Percentiles rank a stretch among this genome's conserved stretches.
Evolutionary conservation across 2,329 filamentous ascomycete genomes (phyloP).

Genomic region (Pestalotiopsis sp.): DNA sequence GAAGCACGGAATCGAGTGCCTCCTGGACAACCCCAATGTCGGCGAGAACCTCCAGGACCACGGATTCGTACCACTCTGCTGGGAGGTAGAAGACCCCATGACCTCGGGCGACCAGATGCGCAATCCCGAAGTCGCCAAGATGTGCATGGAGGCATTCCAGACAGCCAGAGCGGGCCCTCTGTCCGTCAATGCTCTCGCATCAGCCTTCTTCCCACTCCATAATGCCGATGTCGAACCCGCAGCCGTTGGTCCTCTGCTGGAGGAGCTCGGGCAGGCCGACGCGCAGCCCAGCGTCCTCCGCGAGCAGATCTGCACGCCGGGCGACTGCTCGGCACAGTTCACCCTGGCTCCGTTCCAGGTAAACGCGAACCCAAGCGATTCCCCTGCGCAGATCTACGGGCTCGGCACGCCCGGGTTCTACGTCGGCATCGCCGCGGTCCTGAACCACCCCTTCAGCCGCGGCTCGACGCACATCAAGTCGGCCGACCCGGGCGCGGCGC

Average conservation of each 20-base stretch:
- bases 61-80: conserved; percentile 35
- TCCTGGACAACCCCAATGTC: conserved; percentile 46
- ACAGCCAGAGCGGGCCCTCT: conserved; percentile 36
- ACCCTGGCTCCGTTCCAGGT: background rate
- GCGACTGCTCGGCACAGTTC: conserved; percentile 26
- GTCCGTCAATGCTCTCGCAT: conserved; percentile 41
- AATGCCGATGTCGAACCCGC: conserved; percentile 30
- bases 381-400: background rate
- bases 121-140: conserved; percentile 34
- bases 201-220: conserved; percentile 37
- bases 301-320: conserved; percentile 30
- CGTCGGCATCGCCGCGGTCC: conserved; percentile 57
- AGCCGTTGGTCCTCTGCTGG: conserved; percentile 24
- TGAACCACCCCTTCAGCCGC: conserved; percentile 64
- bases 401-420: conserved; percentile 47
- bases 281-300: conserved; percentile 28
- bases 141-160: conserved; percentile 38
- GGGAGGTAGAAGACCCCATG: conserved; percentile 43
- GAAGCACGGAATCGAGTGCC: conserved; percentile 38
- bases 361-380: background rate
- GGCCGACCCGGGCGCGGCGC: conserved; percentile 41
- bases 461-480: conserved; percentile 61
- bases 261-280: conserved; percentile 19
- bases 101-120: conserved; percentile 39
- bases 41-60: conserved; percentile 52